Evolutionary conservation across 2,329 filamentous ascomycete genomes (phyloP).

Genomic region (Leptographium radiaticola): DNA sequence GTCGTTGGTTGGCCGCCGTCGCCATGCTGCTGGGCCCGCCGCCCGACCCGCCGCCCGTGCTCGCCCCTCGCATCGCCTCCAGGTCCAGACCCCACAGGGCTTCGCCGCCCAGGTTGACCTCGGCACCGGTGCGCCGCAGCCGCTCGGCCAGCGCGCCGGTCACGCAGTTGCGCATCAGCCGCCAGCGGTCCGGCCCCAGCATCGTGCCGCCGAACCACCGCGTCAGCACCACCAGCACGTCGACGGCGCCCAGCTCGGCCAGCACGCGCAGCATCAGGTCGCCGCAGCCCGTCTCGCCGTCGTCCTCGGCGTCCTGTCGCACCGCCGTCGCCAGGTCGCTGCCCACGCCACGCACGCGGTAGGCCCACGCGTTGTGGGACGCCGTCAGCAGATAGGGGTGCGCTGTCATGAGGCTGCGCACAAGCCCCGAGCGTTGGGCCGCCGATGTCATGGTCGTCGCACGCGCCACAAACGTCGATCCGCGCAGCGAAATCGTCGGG

Average conservation of each 20-base stretch:
- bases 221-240: constrained; percentile 44
- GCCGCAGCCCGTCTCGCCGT: constrained; percentile 48
- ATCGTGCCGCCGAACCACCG: constrained; percentile 51
- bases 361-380: constrained; percentile 46
- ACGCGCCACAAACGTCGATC: constrained; percentile 45
- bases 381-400: constrained; percentile 39
- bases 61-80: constrained; percentile 29
- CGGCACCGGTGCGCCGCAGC: constrained; percentile 27
- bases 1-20: constrained; percentile 8
- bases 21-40: constrained; percentile 11
- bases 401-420: constrained; percentile 34
- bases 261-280: constrained; percentile 41
- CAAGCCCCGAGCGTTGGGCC: constrained; percentile 26
- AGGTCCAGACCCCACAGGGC: constrained; percentile 49
- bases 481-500: constrained; percentile 34
- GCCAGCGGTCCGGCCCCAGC: constrained; percentile 49
- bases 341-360: constrained; percentile 19
- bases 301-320: constrained; percentile 40
- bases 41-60: constrained; percentile 4
- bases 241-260: constrained; percentile 34
- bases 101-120: constrained; percentile 31
- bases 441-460: constrained; percentile 27
- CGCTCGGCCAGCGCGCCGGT: constrained; percentile 41
- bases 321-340: constrained; percentile 16
- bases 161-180: constrained; percentile 45